Evolutionary conservation across 1,284 basidiomycete species (phyloP).

Genomic region (Schizophyllum amplum): DNA sequence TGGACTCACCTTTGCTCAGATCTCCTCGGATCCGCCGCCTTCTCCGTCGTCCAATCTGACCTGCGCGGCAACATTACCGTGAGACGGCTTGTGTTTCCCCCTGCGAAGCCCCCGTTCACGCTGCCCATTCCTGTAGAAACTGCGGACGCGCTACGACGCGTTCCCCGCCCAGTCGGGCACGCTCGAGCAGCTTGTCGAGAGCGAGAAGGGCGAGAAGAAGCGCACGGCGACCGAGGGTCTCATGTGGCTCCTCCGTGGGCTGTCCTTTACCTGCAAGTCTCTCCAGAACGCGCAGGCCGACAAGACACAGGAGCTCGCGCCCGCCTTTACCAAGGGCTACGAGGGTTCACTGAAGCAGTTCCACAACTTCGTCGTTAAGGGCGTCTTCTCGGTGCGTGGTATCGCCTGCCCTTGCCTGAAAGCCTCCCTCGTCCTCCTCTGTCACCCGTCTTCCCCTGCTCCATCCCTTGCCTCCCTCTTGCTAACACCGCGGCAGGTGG

Average conservation of each 20-base stretch:
- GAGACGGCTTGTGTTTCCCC: slow-evolving; percentile 20
- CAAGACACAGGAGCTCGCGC: slow-evolving; percentile 61
- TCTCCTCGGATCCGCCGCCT: slow-evolving; percentile 84
- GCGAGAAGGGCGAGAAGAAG: slow-evolving; percentile 86
- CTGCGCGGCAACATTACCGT: slow-evolving; percentile 90
- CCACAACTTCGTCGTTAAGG: slow-evolving; percentile 86
- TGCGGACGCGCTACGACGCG: slow-evolving; percentile 71
- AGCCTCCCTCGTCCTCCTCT: not conserved
- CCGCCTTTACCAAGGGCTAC: slow-evolving; percentile 81
- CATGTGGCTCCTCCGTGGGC: slow-evolving; percentile 86
- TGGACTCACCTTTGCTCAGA: too few relatives aligned
- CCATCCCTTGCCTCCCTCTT: too few relatives aligned
- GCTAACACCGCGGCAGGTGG: slow-evolving; percentile 47
- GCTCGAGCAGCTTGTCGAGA: slow-evolving; percentile 78
- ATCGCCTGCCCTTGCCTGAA: not conserved
- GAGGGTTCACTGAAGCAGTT: slow-evolving; percentile 75
- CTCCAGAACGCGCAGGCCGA: slow-evolving; percentile 71
- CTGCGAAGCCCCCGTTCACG: slow-evolving; percentile 2
- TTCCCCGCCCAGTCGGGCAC: slow-evolving; percentile 63
- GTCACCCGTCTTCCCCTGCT: not conserved
- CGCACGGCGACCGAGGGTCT: slow-evolving; percentile 84
- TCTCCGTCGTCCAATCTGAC: slow-evolving; percentile 81
- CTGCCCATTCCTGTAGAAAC: slow-evolving; percentile 57
- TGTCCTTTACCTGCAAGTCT: slow-evolving; percentile 86
- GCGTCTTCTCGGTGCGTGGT: slow-evolving; percentile 71